Percentiles rank a stretch among this genome's conserved stretches.
Evolutionary conservation across 257 asterid species (phyloP).

Genomic region (Capsicum baccatum): DNA sequence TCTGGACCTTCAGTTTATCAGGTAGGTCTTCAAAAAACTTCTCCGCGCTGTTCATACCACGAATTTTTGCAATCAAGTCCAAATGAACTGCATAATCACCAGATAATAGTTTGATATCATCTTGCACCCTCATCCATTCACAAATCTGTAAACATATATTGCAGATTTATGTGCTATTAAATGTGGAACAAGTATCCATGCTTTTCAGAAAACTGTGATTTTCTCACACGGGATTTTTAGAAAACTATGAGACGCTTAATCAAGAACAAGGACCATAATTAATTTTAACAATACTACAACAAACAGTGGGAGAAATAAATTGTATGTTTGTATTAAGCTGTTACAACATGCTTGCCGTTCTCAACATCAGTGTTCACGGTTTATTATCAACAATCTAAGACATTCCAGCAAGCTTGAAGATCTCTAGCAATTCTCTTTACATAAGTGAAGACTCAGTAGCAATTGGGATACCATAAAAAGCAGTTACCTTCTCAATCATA

Average conservation of each 20-base stretch:
- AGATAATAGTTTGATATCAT: slow-evolving; percentile 72
- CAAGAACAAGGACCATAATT: slow-evolving; percentile 1
- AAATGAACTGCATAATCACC: slow-evolving; percentile 96
- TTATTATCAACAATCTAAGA: background rate
- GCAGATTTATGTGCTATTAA: background rate
- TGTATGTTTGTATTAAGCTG: background rate
- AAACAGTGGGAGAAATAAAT: background rate
- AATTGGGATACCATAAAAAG: background rate
- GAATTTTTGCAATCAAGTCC: slow-evolving; percentile 85
- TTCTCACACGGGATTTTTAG: background rate
- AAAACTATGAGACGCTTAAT: background rate
- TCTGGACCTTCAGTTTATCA: slow-evolving; percentile 67
- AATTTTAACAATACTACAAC: background rate
- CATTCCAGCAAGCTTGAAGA: slow-evolving; percentile 14
- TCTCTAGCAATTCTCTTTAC: background rate
- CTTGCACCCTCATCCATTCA: slow-evolving; percentile 90
- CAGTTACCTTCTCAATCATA: background rate
- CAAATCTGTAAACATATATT: slow-evolving; percentile 59
- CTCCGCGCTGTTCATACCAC: slow-evolving; percentile 84
- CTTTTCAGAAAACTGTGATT: slow-evolving; percentile 19
- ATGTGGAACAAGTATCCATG: background rate
- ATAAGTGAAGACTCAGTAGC: background rate
- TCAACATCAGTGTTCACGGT: slow-evolving; percentile 5
- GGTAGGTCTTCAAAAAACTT: slow-evolving; percentile 89
- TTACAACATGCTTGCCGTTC: background rate